Evolutionary conservation across 306 rosid species (phyloP).

Genomic region (Cicer judaicum): DNA sequence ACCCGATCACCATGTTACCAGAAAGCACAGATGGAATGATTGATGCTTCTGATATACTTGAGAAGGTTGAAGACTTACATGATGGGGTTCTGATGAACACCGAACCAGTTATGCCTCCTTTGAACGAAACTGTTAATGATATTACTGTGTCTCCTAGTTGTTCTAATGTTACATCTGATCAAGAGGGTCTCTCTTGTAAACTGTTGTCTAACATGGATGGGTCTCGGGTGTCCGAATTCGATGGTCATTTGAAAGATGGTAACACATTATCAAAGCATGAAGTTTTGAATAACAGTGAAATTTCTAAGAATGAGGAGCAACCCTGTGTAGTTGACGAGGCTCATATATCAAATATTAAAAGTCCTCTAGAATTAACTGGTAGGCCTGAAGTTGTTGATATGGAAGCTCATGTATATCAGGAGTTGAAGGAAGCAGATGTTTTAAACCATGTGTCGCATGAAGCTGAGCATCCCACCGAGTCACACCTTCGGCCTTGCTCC

Average conservation of each 20-base stretch:
- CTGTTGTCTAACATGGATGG: slow-evolving; percentile 50
- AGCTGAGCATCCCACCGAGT: slow-evolving; percentile 47
- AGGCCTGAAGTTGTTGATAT: slow-evolving; percentile 65
- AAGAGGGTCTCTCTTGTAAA: slow-evolving; percentile 62
- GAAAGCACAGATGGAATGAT: slow-evolving; percentile 55
- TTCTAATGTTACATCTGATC: slow-evolving; percentile 69
- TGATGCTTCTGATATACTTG: slow-evolving; percentile 55
- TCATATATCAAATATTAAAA: slow-evolving; percentile 42
- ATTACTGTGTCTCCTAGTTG: slow-evolving; percentile 59
- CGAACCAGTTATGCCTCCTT: slow-evolving; percentile 47
- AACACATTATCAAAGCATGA: slow-evolving; percentile 56
- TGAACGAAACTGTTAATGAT: slow-evolving; percentile 57
- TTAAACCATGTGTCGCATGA: slow-evolving; percentile 49
- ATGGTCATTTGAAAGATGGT: slow-evolving; percentile 57
- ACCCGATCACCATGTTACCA: slow-evolving; percentile 39
- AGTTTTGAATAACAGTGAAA: slow-evolving; percentile 47
- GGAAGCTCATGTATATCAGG: slow-evolving; percentile 59
- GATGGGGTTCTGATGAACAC: slow-evolving; percentile 62
- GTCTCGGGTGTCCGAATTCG: slow-evolving; percentile 44
- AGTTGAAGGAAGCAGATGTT: slow-evolving; percentile 51
- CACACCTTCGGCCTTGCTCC: slow-evolving; percentile 68
- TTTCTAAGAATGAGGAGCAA: slow-evolving; percentile 52
- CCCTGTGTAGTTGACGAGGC: slow-evolving; percentile 49
- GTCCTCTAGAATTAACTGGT: slow-evolving; percentile 58
- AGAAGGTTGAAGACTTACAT: slow-evolving; percentile 62